These are phyloP conservation scores for Elsinoe perseae DNA, from an alignment of 2,329 filamentous ascomycete genomes.

Conservation along the genomic window DNA sequence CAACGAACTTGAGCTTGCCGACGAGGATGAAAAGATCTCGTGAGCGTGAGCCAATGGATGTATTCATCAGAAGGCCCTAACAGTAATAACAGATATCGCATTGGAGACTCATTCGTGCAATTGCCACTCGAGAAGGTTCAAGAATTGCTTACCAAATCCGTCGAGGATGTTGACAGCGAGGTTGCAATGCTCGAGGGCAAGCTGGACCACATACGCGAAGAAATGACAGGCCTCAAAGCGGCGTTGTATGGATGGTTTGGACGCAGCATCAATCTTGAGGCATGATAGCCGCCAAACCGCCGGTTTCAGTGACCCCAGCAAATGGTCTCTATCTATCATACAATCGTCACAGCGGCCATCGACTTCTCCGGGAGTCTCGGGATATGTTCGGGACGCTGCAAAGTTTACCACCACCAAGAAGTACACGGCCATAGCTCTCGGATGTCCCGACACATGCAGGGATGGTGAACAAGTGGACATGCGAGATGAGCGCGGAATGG, in stretches of 20 bases:
- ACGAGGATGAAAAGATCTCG: constrained; percentile 91
- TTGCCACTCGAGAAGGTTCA: constrained; percentile 78
- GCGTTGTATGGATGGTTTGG: constrained; percentile 91
- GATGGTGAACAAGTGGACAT: not conserved
- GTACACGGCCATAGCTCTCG: not conserved
- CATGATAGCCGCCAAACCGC: too few species aligned
- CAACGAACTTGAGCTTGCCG: constrained; percentile 83
- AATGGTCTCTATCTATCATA: too few species aligned
- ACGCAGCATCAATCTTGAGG: constrained; percentile 92
- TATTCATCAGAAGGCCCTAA: not conserved
- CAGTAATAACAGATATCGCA: constrained; percentile 67
- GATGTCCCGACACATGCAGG: not conserved
- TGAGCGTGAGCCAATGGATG: constrained; percentile 42
- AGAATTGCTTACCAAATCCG: constrained; percentile 67
- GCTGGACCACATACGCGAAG: constrained; percentile 65
- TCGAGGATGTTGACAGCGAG: constrained; percentile 66
- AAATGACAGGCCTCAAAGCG: constrained; percentile 86
- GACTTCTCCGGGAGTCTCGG: too few species aligned
- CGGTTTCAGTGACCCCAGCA: not conserved
- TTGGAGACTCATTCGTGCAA: constrained; percentile 91
- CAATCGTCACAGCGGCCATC: too few species aligned
- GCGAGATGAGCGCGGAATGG: not conserved
- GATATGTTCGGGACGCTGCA: not conserved
- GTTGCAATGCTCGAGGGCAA: constrained; percentile 70
- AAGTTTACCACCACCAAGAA: not conserved